Percentiles rank a stretch among this genome's conserved stretches.
These are phyloP conservation scores for Jimgerdemannia lactiflua DNA, from an alignment of 192 early-diverging fungal genomes.

Conservation along the genomic window DNA sequence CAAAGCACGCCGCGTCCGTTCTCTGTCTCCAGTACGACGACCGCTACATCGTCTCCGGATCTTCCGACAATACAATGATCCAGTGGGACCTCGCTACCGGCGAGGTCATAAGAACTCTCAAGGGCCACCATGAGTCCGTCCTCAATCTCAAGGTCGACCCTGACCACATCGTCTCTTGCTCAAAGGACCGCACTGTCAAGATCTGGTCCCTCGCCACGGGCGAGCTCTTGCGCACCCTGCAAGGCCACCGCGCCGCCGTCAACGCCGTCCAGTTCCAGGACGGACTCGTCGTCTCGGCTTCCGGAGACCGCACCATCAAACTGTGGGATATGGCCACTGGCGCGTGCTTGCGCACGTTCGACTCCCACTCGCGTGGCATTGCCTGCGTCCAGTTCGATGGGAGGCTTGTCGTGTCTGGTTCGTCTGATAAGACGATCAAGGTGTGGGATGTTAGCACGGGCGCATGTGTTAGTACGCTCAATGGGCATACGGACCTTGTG, in stretches of 20 bases:
- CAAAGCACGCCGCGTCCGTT: constrained; percentile 75
- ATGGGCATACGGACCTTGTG: constrained; percentile 66
- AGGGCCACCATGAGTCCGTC: constrained; percentile 63
- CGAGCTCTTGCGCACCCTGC: constrained; percentile 46
- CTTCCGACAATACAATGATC: constrained; percentile 62
- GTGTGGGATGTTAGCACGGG: constrained; percentile 52
- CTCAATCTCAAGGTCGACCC: constrained; percentile 76
- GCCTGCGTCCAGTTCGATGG: constrained; percentile 88
- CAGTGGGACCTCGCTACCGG: constrained; percentile 72
- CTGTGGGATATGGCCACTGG: constrained; percentile 75
- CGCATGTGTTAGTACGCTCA: constrained; percentile 39
- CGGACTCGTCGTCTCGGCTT: constrained; percentile 61
- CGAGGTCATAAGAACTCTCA: constrained; percentile 35
- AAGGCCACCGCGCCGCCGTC: constrained; percentile 74
- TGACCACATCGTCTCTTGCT: constrained; percentile 75
- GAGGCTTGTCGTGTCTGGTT: constrained; percentile 72
- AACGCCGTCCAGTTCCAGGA: constrained; percentile 75
- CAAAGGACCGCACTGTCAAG: constrained; percentile 78
- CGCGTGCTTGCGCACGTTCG: constrained; percentile 68
- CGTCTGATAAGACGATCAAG: constrained; percentile 78
- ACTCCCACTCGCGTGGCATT: constrained; percentile 75
- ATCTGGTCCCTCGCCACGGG: constrained; percentile 79
- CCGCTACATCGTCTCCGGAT: constrained; percentile 62
- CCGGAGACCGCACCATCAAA: constrained; percentile 81
- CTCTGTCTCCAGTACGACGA: constrained; percentile 84